Evolutionary conservation across 2,329 filamentous ascomycete species (phyloP), one percentile per base, ranked within the genome.

Genomic region (Cryphonectria radicalis): DNA sequence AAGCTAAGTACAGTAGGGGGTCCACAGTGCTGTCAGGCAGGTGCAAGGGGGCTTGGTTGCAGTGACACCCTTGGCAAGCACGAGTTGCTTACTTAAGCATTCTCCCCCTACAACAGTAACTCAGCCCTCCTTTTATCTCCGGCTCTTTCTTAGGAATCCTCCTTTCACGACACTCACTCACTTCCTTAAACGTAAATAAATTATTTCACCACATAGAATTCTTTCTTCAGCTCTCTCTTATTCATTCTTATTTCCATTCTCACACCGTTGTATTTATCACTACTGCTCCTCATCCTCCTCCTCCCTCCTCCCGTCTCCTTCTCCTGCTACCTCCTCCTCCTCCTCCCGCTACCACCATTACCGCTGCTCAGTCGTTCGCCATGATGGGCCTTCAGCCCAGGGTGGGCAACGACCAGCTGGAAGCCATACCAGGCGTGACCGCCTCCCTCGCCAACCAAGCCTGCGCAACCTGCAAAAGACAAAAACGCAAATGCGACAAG

Each of bases 401-500:
- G 19, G 42, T 66, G 28, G 42, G 19, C 43, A 43, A 66, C n/a
- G 40, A 53, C 43, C 63, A 66, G 63, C 43, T 53, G 43, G 19
- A 43, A 4, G 17, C 55, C 14, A 46, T 64, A 25, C 42, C 68
- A 14, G 57, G 46, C 6, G 78, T 75, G 2, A 60, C 32, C 50
- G 4, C 35, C 50, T 57, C 74, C 57, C 70, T 69, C 32, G 76
- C 76, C 19, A 46, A 55, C 32, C 76, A 76, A 63, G 76, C 77
- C 6, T 78, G 77, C 72, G 55, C 74, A 57, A 72, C 74, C 69
- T 74, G 74, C 67, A 73, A 75, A 65, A 82, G 81, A 73, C 83
- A 87, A 76, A 88, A 88, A 78, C 80, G 86, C 60, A 84, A 82
- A 79, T 88, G 86, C 75, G 83, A 85, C 80, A 88, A 87, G 77